Evolutionary conservation across 1,284 basidiomycete genomes (phyloP), one percentile per base, ranked within the genome.

Genomic region (Exobasidium cylindrosporum): DNA sequence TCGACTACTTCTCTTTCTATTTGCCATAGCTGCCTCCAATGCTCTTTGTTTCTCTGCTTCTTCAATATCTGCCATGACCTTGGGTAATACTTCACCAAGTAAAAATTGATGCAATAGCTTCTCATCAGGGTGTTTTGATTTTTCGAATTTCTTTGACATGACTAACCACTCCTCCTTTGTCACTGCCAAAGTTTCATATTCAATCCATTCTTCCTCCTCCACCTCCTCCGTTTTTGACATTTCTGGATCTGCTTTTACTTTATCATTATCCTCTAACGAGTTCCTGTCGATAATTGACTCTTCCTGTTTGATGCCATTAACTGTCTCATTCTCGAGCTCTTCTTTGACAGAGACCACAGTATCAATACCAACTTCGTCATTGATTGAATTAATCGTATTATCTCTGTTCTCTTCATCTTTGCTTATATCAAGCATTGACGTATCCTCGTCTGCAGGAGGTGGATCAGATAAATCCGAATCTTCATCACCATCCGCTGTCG

Each of bases 1-100:
- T 35, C 91, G 88, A 47, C 89, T 89, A 1, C 90, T 91, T 29
- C 90, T 86, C 79, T 93, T 93, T 61, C 90, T 86, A 64, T 87
- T 87, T 26, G 86, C 85, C 13, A 91, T 81, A 2, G 89, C 87
- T 60, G 81, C 76, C 62, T 84, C 81, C 57, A 89, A 85, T 67
- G 89, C 88, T 52, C 87, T 63, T 64, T 54, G 84, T 84, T 55
- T 65, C 46, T 79, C 69, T 62, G 65, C 63, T 63, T 72, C 68
- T 83, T 84, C 11, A 83, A 83, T 73, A 4, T 76, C 80, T 23
- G 85, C 80, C 32, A 83, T 77, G 30, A 93, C 84, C 28, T 80
- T 77, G 13, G 90, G 89, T 29, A 89, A 85, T 54, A 92, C 83
- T 53, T 84, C 82, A 56, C 87, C 84, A 17, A 84, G 82, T 40